Evolutionary conservation across 2,329 filamentous ascomycete species (phyloP), one percentile per base, ranked within the genome.

Genomic region (Alternaria angustiovoidea): DNA sequence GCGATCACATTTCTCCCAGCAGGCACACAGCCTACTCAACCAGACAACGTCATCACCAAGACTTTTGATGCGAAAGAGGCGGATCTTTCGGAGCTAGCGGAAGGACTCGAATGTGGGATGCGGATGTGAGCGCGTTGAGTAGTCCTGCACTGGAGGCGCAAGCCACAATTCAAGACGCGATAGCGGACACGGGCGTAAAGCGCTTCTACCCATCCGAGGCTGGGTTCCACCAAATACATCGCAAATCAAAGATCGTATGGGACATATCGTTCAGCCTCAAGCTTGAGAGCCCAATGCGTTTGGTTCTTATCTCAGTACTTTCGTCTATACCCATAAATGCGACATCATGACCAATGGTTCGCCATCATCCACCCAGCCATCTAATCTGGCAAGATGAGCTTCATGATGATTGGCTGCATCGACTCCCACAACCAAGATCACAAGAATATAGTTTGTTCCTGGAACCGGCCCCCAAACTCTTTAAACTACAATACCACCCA

Each of bases 391-490:
- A 66, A 65, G 34, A 75, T 73, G 68, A 65, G 62, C 18, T 76
- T 73, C 59, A 77, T 72, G 3, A 48, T 75, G 14, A 73, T 76
- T 58, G 69, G 73, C 49, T 75, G 72, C 55, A 72, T 74, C 20
- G 70, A 75, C 32, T 72, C 74, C 48, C 75, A 74, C 56, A 68
- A 76, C 60, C 67, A 72, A 59, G 52, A 62, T 22, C 65, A 67
- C n/a, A 72, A 77, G 47, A 53, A 57, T 2, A 59, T 63, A 5
- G 72, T 67, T 65, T 76, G 69, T 52, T 71, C 69, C 2, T 72
- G 72, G 71, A 69, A 65, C 1, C 65, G 71, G 11, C 30, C 53
- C 7, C 64, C 54, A 7, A 52, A 44, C 4, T 54, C 64, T 22
- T 53, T 59, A 6, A n/a, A 63, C 1, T 57, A 64, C 5, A 74